Evolutionary conservation across 257 asterid species (phyloP).

Genomic region (Rehmannia glutinosa): DNA sequence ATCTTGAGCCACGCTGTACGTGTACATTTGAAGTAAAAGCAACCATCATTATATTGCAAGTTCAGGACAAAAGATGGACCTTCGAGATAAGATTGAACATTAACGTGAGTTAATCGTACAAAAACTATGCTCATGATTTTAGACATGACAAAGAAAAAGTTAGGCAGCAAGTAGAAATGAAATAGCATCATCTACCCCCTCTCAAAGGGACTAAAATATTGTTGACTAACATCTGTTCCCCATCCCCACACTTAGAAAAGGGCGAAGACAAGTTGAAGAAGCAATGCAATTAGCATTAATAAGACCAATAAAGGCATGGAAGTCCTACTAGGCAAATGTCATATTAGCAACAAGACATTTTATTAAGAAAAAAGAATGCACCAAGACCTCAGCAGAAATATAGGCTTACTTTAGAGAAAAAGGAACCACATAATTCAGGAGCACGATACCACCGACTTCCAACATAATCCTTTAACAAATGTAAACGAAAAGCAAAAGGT

Average conservation of each 20-base stretch:
- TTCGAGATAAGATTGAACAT: no score
- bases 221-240: neutral
- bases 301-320: neutral
- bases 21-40: neutral
- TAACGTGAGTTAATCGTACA: no score
- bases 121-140: no score
- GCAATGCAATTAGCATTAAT: no score
- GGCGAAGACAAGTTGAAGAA: no score
- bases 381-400: constrained; percentile 16
- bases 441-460: constrained; percentile 99
- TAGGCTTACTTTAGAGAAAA: constrained; percentile 86
- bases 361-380: constrained; percentile 4
- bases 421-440: constrained; percentile 96
- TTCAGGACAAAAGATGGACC: neutral
- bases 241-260: no score
- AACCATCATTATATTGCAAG: neutral
- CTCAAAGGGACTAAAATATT: neutral
- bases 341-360: neutral
- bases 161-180: no score
- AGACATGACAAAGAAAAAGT: no score
- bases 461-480: constrained; percentile 76
- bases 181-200: no score
- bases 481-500: constrained; percentile 15
- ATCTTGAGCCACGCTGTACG: neutral
- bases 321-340: neutral